These are phyloP conservation scores for Cladophialophora carrionii DNA, from an alignment of 2,329 filamentous ascomycete genomes.

Conservation along the genomic window DNA sequence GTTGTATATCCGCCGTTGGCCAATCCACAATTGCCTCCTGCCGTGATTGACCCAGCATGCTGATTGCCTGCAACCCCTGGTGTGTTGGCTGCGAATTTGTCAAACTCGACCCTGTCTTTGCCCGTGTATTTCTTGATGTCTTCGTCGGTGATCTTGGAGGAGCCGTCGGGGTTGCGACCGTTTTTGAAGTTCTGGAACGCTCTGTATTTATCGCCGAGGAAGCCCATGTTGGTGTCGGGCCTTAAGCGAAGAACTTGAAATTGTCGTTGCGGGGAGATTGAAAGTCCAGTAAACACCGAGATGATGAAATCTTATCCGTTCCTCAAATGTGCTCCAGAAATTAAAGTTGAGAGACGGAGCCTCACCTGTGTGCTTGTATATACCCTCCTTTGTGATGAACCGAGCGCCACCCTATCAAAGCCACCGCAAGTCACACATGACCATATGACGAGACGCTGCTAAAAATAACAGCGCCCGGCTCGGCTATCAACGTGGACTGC, in stretches of 20 bases:
- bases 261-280: neutral
- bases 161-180: constrained; percentile 22
- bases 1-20: constrained; percentile 7
- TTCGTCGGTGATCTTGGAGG: constrained; percentile 23
- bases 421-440: neutral
- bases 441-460: neutral
- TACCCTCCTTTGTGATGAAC: neutral
- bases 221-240: constrained; percentile 14
- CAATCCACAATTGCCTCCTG: constrained; percentile 23
- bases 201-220: constrained; percentile 27
- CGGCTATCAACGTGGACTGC: neutral
- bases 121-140: constrained; percentile 29
- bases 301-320: neutral
- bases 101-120: constrained; percentile 19
- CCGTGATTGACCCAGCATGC: constrained; percentile 21
- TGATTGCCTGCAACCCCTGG: constrained; percentile 29
- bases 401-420: neutral
- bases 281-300: neutral
- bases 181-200: constrained; percentile 24
- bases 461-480: neutral
- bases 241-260: neutral
- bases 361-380: neutral
- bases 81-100: constrained; percentile 24
- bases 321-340: neutral
- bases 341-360: neutral